Conservation (phyloP, 2,329 filamentous ascomycete genomes). For the Xylariaceae sp. region DNA sequence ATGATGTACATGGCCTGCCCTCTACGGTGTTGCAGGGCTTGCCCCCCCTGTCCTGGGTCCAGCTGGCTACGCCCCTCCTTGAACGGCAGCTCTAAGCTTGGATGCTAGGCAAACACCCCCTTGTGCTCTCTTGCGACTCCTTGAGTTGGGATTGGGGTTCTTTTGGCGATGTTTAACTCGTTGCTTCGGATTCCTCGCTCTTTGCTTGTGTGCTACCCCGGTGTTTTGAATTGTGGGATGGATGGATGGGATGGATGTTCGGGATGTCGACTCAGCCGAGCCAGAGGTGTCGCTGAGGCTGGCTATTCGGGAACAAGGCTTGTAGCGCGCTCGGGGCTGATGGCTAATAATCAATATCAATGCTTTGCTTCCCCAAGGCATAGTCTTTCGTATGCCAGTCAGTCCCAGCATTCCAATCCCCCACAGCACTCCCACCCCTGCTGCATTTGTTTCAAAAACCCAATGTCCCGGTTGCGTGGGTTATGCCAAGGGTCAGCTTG, state of each 20-base stretch:
- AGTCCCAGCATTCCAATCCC: background rate
- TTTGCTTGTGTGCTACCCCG: background rate
- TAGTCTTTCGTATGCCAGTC: no score
- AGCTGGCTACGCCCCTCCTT: background rate
- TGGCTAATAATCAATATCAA: background rate
- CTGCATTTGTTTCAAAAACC: background rate
- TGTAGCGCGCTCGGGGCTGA: background rate
- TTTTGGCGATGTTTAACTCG: background rate
- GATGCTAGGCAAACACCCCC: background rate
- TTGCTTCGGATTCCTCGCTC: background rate
- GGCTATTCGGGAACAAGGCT: background rate
- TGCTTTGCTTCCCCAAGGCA: background rate
- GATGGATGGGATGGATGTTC: background rate
- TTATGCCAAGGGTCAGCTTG: conserved; percentile 9
- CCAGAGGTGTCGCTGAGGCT: background rate
- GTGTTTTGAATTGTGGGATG: background rate
- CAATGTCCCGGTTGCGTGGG: background rate
- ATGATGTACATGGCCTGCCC: background rate
- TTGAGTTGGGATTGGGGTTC: background rate
- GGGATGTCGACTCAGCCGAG: background rate
- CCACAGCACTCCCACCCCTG: background rate
- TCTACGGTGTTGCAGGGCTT: no score
- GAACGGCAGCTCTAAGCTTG: background rate
- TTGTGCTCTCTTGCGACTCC: background rate
- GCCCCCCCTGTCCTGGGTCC: no score